Conservation (phyloP, 2,329 filamentous ascomycete genomes). For the Tolypocladium endophyticum region DNA sequence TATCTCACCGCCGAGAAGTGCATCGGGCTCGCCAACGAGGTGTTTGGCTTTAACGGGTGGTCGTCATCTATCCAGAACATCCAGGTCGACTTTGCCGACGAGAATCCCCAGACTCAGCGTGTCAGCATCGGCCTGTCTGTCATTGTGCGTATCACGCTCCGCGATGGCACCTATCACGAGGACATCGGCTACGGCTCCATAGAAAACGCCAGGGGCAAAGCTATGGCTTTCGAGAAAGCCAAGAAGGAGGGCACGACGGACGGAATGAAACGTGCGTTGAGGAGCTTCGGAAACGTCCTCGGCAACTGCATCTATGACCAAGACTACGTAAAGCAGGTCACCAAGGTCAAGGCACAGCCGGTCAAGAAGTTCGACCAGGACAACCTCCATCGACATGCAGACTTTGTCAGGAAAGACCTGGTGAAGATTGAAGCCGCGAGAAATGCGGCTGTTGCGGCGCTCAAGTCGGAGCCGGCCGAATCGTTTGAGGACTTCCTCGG, state of each 20-base stretch:
- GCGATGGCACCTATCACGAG: conserved; percentile 94
- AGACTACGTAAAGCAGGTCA: conserved; percentile 81
- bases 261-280: conserved; percentile 76
- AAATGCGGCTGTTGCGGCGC: conserved; percentile 3
- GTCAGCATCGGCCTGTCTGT: conserved; percentile 82
- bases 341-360: conserved; percentile 72
- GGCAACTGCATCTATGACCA: conserved; percentile 99
- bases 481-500: conserved; percentile 42
- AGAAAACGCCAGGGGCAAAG: conserved; percentile 92
- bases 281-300: conserved; percentile 90
- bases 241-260: conserved; percentile 98
- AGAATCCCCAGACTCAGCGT: conserved; percentile 65
- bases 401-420: conserved; percentile 56
- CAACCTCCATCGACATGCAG: conserved; percentile 72
- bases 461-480: conserved; percentile 24
- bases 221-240: conserved; percentile 92
- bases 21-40: conserved; percentile 87
- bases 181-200: conserved; percentile 95
- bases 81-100: conserved; percentile 91
- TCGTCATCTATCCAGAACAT: conserved; percentile 92
- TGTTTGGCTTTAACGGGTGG: conserved; percentile 97
- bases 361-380: conserved; percentile 63
- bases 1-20: conserved; percentile 96
- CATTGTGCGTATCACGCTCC: conserved; percentile 79
- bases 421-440: conserved; percentile 11